Evolutionary conservation across 495 filamentous ascomycete species (phyloP).

Genomic region (Pyrenopolyporus hunteri): DNA sequence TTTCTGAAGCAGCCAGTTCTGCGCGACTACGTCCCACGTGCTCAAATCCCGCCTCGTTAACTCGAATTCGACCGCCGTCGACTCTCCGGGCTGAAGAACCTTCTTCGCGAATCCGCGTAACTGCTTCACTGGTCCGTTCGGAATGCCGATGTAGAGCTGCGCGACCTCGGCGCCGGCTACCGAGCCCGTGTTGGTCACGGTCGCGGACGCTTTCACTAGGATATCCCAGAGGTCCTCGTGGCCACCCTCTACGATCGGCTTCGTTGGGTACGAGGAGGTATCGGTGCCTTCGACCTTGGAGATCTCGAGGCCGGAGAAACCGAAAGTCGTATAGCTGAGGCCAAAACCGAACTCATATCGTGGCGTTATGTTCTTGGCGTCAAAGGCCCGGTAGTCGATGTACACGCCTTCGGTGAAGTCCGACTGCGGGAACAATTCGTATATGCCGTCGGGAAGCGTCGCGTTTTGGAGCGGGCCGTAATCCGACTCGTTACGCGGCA

Average conservation of each 20-base stretch:
- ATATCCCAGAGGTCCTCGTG: slow-evolving; percentile 64
- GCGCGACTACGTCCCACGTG: slow-evolving; percentile 65
- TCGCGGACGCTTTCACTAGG: slow-evolving; percentile 57
- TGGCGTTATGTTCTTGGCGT: slow-evolving; percentile 65
- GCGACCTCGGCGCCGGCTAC: slow-evolving; percentile 60
- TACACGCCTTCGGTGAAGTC: slow-evolving; percentile 69
- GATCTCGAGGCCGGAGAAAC: slow-evolving; percentile 52
- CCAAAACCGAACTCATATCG: slow-evolving; percentile 77
- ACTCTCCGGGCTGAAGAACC: slow-evolving; percentile 50
- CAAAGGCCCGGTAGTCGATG: slow-evolving; percentile 72
- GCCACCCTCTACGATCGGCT: slow-evolving; percentile 60
- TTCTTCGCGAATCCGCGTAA: slow-evolving; percentile 73
- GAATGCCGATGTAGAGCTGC: slow-evolving; percentile 69
- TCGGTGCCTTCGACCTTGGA: slow-evolving; percentile 28
- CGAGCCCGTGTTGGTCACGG: slow-evolving; percentile 62
- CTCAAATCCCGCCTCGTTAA: slow-evolving; percentile 70
- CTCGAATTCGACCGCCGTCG: slow-evolving; percentile 55
- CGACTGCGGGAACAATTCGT: slow-evolving; percentile 59
- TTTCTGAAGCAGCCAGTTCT: slow-evolving; percentile 64
- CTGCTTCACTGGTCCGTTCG: slow-evolving; percentile 58
- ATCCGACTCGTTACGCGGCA: slow-evolving; percentile 67
- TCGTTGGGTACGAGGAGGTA: slow-evolving; percentile 44
- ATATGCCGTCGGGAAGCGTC: slow-evolving; percentile 44
- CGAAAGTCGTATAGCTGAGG: slow-evolving; percentile 71
- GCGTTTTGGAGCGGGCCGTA: slow-evolving; percentile 55